Evolutionary conservation across 345 rosid species (phyloP).

Genomic region (Boechera retrofracta): DNA sequence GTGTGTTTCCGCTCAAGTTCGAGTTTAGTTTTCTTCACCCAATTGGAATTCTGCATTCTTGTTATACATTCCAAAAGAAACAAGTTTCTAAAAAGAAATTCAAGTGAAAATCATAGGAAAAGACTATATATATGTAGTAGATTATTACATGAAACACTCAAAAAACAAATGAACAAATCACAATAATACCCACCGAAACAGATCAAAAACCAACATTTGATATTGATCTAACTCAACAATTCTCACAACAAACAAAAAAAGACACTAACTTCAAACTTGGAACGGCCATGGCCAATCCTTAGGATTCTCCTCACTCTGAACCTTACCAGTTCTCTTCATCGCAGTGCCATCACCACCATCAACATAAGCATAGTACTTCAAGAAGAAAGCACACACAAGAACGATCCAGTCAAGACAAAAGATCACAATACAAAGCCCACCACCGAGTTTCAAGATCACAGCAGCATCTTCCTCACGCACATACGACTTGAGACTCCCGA

Average conservation of each 20-base stretch:
- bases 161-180: slow-evolving; percentile 38
- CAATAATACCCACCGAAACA: slow-evolving; percentile 13
- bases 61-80: background rate
- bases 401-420: slow-evolving; percentile 91
- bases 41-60: background rate
- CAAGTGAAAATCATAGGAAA: background rate
- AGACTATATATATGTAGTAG: slow-evolving; percentile 30
- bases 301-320: slow-evolving; percentile 74
- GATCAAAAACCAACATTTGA: slow-evolving; percentile 38
- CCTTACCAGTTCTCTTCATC: slow-evolving; percentile 62
- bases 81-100: background rate
- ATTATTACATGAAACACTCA: slow-evolving; percentile 14
- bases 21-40: background rate
- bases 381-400: slow-evolving; percentile 83
- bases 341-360: slow-evolving; percentile 53
- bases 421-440: slow-evolving; percentile 72
- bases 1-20: background rate
- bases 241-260: background rate
- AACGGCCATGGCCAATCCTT: slow-evolving; percentile 96
- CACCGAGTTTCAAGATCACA: slow-evolving; percentile 77
- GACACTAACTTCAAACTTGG: slow-evolving; percentile 57
- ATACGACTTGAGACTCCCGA: slow-evolving; percentile 71
- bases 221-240: slow-evolving; percentile 14
- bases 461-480: slow-evolving; percentile 89
- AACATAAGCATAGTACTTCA: slow-evolving; percentile 72